Base-by-base conservation (phyloP, 2,329 filamentous ascomycete species). In the Xylaria hypoxylon region DNA sequence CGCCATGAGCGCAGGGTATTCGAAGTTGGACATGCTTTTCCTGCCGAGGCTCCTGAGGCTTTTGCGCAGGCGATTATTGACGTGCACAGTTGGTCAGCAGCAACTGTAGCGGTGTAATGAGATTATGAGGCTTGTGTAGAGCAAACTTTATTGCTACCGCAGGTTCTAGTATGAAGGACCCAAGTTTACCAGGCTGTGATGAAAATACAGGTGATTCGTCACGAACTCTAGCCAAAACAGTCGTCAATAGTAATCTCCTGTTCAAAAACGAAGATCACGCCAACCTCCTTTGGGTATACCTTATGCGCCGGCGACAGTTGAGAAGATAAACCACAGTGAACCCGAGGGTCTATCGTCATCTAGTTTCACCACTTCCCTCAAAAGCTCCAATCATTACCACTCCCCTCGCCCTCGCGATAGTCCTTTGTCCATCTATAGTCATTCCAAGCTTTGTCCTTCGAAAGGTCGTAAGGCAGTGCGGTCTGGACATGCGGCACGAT, bases 361-460 rank as follows among this genome's bases (percentile, higher is more conserved):
- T 13, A 8, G 17, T 7, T 28, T 35, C 8, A 44, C 33, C 17
- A 26, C n/a, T 51, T 26, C 7, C 24, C 17, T 55, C 17, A 58
- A 5, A 51, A 58, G 15, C 5, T 58, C 33, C 24, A 45, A 31
- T 5, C 19, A n/a, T 11, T 31, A 10, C 22, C 24, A 28, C 11
- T 42, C 31, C 22, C 33, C 33, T 51, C 56, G n/a, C 44, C 31
- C n/a, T 62, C 52, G 33, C 63, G 50, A 24, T 58, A 65, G 35
- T 42, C 63, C 2, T 28, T 47, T 11, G 71, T 67, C 72, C 71
- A 73, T 33, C 64, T 38, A 5, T 70, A 66, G 19, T 72, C 67
- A 31, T 72, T 74, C 71, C 71, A 74, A 17, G 70, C 70, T 53
- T 62, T 70, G 22, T 73, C 72, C 40, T 59, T 56, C 5, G 17